Base-by-base conservation (phyloP, 345 rosid species). In the Aethionema arabicum region DNA sequence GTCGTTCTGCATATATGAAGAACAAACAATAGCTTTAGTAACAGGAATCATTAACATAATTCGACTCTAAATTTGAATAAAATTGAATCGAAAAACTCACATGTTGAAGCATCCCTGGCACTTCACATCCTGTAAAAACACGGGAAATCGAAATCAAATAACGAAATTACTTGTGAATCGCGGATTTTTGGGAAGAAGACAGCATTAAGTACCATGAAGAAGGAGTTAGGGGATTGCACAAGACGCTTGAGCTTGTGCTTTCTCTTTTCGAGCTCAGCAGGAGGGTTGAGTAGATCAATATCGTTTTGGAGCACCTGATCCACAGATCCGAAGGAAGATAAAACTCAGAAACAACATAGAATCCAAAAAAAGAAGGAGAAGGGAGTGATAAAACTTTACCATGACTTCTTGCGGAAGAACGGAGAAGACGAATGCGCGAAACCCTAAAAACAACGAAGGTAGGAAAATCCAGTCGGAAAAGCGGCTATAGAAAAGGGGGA, bases 241-340 rank as follows among this genome's bases (percentile, higher is more conserved):
- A 81, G 80, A 59, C 81, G 83, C 79, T 78, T 76, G 51, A 78
- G 83, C 77, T 81, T 81, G 75, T 81, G 85, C 63, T 81, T 81
- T 45, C 45, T 76, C 76, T 78, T 81, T 79, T 81, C 83, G 29
- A 76, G 75, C 71, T 81, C 85, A 4, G 77, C 79, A 0, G 80
- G 83, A 12, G 85, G 83, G 8, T 78, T 76, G 14, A 81, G 67
- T 56, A 81, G 66, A 62, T 81, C 85, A 48, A 81, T 52, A 10
- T 81, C 85, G 59, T 81, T 81, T 66, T 76, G 78, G 29, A 79
- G 83, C 63, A 79, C 80, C 80, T 79, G 36, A 63, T 11, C 29
- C 16, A 65, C 11, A 65, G 61, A 63, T 40, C 68, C 40, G 51
- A 8, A 36, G 0, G 11, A 27, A 16, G 21, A 41, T 8, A 32